phyloP scores from a whole-genome alignment of 2,329 filamentous ascomycete genomes.

The Aureobasidium sp. region DNA sequence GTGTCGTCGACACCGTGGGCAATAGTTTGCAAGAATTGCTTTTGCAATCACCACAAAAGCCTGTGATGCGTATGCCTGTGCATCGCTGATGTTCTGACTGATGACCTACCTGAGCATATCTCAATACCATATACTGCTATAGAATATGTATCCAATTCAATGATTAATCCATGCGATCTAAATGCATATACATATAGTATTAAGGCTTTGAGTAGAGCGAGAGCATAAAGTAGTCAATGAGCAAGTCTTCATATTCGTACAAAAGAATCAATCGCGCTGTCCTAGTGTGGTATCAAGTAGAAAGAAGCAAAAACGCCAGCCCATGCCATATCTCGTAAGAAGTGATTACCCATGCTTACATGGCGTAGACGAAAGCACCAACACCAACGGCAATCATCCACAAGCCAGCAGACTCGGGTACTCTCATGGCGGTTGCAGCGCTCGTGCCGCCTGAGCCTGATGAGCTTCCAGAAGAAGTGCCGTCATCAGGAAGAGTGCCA shows the following conservation, averaged over 20 bases:
- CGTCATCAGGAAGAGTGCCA: conserved; percentile 56
- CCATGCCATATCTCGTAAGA: conserved; percentile 9
- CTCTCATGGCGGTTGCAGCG: neutral
- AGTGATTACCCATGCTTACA: conserved; percentile 17
- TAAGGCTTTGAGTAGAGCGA: no score
- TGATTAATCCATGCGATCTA: no score
- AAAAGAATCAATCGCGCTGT: neutral
- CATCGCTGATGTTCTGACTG: no score
- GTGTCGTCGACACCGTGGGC: no score
- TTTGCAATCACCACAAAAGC: no score
- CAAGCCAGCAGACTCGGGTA: conserved; percentile 30
- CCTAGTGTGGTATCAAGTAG: neutral
- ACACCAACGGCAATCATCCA: conserved; percentile 33
- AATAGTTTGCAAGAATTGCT: no score
- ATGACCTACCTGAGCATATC: neutral
- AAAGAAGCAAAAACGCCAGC: neutral
- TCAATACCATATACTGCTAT: neutral
- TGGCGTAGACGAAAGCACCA: conserved; percentile 27
- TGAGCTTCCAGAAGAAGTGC: conserved; percentile 21
- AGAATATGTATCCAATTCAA: no score
- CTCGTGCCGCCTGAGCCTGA: conserved; percentile 20
- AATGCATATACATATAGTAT: neutral
- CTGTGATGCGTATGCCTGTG: no score
- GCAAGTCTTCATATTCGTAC: neutral
- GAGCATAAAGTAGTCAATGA: neutral